Evolutionary conservation across 306 rosid genomes (phyloP).

Genomic region (Malus domestica): ASM211411v1 NC_041792.1:28095407-28095906

Average conservation of each 20-base stretch:
- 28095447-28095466: not conserved
- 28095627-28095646: slow-evolving; percentile 49
- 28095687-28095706: slow-evolving; percentile 1
- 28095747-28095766: too few species aligned
- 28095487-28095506: not conserved
- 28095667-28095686: slow-evolving; percentile 64
- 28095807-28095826: slow-evolving; percentile 51
- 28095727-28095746: too few species aligned
- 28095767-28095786: too few species aligned
- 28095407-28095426: slow-evolving; percentile 48
- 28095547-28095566: slow-evolving; percentile 36
- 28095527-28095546: slow-evolving; percentile 56
- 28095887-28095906: not conserved
- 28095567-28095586: slow-evolving; percentile 63
- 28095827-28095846: slow-evolving; percentile 58
- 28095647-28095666: slow-evolving; percentile 62
- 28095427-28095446: slow-evolving; percentile 32
- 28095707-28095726: too few species aligned
- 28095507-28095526: not conserved
- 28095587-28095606: slow-evolving; percentile 72
- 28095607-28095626: slow-evolving; percentile 61
- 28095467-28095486: not conserved
- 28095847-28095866: slow-evolving; percentile 79
- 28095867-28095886: slow-evolving; percentile 22
- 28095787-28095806: not conserved